phyloP scores from a whole-genome alignment of 2,329 filamentous ascomycete genomes.

The Davidsoniella neocaledoniae region DNA sequence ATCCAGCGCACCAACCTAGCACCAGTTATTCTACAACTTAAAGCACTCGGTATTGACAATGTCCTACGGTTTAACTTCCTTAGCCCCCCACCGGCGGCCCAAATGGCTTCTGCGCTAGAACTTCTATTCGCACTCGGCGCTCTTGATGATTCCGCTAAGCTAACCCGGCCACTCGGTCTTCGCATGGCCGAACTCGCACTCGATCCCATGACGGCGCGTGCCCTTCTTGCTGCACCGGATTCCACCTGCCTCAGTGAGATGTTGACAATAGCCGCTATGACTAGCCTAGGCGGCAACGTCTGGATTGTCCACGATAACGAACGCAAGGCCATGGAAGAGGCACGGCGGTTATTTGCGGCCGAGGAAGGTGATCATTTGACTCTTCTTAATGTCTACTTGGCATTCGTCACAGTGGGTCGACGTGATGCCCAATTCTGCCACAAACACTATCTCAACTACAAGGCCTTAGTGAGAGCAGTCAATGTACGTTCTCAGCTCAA shows the following conservation, averaged over 20 bases:
- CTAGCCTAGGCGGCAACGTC: conserved; percentile 50
- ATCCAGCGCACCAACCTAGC: conserved; percentile 86
- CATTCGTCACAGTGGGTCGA: conserved; percentile 67
- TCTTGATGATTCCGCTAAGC: conserved; percentile 74
- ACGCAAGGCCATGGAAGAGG: conserved; percentile 56
- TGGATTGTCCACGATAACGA: conserved; percentile 71
- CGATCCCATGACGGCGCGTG: conserved; percentile 91
- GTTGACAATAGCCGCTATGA: conserved; percentile 86
- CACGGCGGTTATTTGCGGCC: conserved; percentile 67
- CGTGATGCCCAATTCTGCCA: conserved; percentile 78
- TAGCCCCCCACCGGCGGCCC: conserved; percentile 66
- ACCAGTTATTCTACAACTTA: conserved; percentile 74
- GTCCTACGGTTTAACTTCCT: conserved; percentile 81
- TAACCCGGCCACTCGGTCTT: conserved; percentile 73
- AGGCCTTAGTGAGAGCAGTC: conserved; percentile 63
- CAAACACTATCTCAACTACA: conserved; percentile 75
- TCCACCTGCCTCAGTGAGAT: conserved; percentile 76
- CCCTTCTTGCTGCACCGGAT: conserved; percentile 54
- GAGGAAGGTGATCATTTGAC: conserved; percentile 92
- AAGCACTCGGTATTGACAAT: conserved; percentile 90
- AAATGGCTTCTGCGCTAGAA: conserved; percentile 74
- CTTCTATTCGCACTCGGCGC: conserved; percentile 75
- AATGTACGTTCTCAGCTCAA: conserved; percentile 76
- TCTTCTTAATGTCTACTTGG: conserved; percentile 80
- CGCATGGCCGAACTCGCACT: conserved; percentile 88